phyloP scores from a whole-genome alignment of 257 asterid species.

The Phtheirospermum japonicum region DNA sequence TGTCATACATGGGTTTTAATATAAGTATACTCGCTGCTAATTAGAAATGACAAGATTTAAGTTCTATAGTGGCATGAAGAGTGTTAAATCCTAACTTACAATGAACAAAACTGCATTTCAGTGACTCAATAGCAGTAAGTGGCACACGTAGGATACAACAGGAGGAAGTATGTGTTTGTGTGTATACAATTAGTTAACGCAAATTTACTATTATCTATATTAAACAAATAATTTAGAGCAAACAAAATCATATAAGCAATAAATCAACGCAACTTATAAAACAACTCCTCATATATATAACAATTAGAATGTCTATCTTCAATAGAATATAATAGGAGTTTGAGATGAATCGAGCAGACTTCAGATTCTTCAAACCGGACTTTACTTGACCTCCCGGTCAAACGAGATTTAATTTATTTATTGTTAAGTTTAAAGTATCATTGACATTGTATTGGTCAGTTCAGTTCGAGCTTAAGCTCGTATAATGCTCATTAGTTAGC shows the following conservation, averaged over 20 bases:
- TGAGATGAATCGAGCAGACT: slow-evolving; percentile 1
- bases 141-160: not conserved
- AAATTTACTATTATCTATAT: not conserved
- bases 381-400: not conserved
- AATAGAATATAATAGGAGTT: not conserved
- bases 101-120: not conserved
- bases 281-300: not conserved
- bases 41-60: slow-evolving; percentile 19
- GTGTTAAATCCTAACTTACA: slow-evolving; percentile 3
- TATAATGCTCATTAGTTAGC: not conserved
- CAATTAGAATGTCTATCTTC: not conserved
- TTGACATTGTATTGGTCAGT: not conserved
- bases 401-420: not conserved
- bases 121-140: not conserved
- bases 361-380: not conserved
- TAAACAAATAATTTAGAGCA: not conserved
- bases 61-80: slow-evolving; percentile 10
- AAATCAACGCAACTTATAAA: slow-evolving; percentile 6
- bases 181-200: not conserved
- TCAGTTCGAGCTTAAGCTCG: not conserved
- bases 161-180: not conserved
- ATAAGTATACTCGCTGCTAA: slow-evolving; percentile 27
- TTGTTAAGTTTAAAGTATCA: no score
- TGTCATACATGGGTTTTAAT: slow-evolving; percentile 38
- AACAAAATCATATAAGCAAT: not conserved